Evolutionary conservation across 2,329 filamentous ascomycete species (phyloP).

Genomic region (Arthrobotrys sinensis): DNA sequence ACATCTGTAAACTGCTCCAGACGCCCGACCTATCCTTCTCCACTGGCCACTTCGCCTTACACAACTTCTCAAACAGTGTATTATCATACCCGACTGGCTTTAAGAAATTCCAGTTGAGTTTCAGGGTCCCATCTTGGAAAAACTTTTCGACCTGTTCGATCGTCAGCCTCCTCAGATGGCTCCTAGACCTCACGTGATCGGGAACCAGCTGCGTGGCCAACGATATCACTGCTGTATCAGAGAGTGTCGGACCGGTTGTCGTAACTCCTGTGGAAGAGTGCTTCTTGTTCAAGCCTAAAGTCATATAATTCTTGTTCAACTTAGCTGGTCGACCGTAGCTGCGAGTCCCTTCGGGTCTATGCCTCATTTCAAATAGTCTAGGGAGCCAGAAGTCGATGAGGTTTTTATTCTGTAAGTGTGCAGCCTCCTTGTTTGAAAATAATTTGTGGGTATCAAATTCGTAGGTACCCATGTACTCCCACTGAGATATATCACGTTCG

Average conservation of each 20-base stretch:
- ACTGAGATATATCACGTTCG: conserved; percentile 17
- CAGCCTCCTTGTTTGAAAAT: conserved; percentile 31
- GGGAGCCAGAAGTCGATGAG: conserved; percentile 41
- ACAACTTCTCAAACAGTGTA: conserved; percentile 6
- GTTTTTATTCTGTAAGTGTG: conserved; percentile 1
- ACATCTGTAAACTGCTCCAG: conserved; percentile 1
- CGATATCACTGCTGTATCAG: neutral
- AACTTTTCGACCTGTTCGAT: conserved; percentile 10
- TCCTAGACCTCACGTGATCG: conserved; percentile 2
- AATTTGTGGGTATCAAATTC: conserved; percentile 26
- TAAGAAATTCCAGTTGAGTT: conserved; percentile 45
- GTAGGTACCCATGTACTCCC: conserved; percentile 54
- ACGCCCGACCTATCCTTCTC: neutral
- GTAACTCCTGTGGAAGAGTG: no score
- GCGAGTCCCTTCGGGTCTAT: neutral
- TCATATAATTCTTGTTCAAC: neutral
- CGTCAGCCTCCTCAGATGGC: conserved; percentile 1
- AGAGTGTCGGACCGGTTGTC: neutral
- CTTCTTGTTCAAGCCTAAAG: neutral
- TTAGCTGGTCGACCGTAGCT: neutral
- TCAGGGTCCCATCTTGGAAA: conserved; percentile 27
- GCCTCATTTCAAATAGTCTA: conserved; percentile 18
- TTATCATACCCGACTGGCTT: conserved; percentile 40
- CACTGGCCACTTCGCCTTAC: conserved; percentile 25
- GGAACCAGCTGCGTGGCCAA: conserved; percentile 37